Evolutionary conservation across 192 early-diverging fungal genomes (phyloP).

Genomic region (Umbelopsis sp.): DNA sequence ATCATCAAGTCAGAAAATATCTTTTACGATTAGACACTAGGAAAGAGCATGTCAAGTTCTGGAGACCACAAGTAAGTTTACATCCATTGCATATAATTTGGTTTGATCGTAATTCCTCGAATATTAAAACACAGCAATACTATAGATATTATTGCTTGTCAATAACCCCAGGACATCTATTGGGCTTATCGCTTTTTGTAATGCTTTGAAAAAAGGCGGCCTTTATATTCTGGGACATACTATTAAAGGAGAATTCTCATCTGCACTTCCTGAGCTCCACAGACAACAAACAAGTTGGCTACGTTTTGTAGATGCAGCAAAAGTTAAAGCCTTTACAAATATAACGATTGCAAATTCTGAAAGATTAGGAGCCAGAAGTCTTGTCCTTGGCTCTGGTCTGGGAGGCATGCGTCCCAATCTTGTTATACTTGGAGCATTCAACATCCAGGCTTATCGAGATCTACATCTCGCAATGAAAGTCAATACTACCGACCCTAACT

Average conservation of each 20-base stretch:
- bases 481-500: not conserved
- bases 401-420: constrained; percentile 74
- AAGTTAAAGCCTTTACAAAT: constrained; percentile 69
- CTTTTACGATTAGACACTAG: constrained; percentile 63
- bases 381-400: constrained; percentile 65
- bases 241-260: constrained; percentile 56
- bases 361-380: constrained; percentile 54
- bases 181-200: constrained; percentile 67
- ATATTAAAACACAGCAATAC: not conserved
- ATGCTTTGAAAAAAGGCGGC: constrained; percentile 71
- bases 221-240: constrained; percentile 70
- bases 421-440: constrained; percentile 63
- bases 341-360: constrained; percentile 53
- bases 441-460: constrained; percentile 32
- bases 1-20: constrained; percentile 75
- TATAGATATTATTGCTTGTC: constrained; percentile 58
- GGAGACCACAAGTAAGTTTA: constrained; percentile 57
- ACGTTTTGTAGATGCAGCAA: constrained; percentile 56
- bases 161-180: constrained; percentile 60
- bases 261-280: constrained; percentile 50
- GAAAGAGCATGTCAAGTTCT: constrained; percentile 73
- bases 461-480: constrained; percentile 18
- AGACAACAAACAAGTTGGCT: constrained; percentile 62
- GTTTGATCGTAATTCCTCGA: not conserved
- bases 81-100: too few relatives aligned